phyloP scores from a whole-genome alignment of 2,329 filamentous ascomycete species.

The Hypoxylon sp. region DNA sequence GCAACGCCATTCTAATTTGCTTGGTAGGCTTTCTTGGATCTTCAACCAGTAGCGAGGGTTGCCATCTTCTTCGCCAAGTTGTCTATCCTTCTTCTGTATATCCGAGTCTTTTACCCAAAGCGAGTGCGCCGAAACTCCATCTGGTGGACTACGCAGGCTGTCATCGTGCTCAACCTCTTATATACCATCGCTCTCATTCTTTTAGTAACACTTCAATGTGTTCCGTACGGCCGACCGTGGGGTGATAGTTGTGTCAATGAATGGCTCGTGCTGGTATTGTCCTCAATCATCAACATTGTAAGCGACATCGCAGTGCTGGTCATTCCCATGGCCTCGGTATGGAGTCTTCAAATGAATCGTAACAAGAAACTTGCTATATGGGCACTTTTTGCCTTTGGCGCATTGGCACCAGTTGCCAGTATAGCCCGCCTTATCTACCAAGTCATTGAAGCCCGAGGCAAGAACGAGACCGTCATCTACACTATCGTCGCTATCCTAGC shows the following conservation, averaged over 20 bases:
- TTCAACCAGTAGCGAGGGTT: conserved; percentile 38
- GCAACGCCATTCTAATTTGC: conserved; percentile 19
- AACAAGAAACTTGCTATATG: conserved; percentile 44
- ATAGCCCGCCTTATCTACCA: conserved; percentile 41
- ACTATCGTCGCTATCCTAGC: conserved; percentile 38
- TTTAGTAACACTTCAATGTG: conserved; percentile 38
- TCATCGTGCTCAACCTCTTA: conserved; percentile 39
- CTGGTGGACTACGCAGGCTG: conserved; percentile 40
- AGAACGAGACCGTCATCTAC: conserved; percentile 40
- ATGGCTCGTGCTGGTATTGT: conserved; percentile 36
- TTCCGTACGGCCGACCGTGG: conserved; percentile 33
- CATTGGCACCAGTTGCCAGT: conserved; percentile 42
- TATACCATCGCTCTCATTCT: conserved; percentile 41
- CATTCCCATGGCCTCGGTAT: conserved; percentile 44
- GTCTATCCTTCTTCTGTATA: conserved; percentile 39
- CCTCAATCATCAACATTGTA: conserved; percentile 42
- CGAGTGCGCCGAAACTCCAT: conserved; percentile 25
- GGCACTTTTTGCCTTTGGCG: conserved; percentile 44
- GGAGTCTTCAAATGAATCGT: conserved; percentile 42
- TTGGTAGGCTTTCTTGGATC: conserved; percentile 36
- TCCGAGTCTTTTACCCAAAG: conserved; percentile 38
- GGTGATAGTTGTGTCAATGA: conserved; percentile 40
- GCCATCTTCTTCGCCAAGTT: conserved; percentile 42
- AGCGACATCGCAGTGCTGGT: conserved; percentile 41
- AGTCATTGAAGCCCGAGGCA: conserved; percentile 24